A percentile compares a stretch with the other conserved stretches of the same genome.
Conservation (phyloP, 306 rosid genomes). For the Medicago truncatula region DNA sequence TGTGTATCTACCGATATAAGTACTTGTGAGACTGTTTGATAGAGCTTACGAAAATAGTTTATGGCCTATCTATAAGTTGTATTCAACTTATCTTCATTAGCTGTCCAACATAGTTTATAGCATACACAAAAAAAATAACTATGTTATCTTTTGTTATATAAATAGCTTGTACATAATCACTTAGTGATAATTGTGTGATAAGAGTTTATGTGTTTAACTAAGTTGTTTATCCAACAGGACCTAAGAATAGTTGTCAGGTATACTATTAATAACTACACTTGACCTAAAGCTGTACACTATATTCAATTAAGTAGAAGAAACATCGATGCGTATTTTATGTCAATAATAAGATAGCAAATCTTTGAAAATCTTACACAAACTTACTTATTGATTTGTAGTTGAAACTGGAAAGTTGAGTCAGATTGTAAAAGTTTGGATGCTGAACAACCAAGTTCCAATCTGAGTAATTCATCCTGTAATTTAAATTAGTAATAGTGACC, state of each 20-base stretch:
- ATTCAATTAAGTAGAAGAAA: conserved; percentile 4
- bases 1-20: background rate
- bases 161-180: background rate
- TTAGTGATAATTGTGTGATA: background rate
- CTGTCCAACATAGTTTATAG: no score
- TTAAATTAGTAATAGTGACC: conserved; percentile 78
- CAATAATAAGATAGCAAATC: background rate
- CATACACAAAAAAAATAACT: no score
- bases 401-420: conserved; percentile 81
- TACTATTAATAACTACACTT: background rate
- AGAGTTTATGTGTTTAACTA: background rate
- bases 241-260: background rate
- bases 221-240: background rate
- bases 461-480: conserved; percentile 75
- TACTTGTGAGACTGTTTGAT: background rate
- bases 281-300: background rate
- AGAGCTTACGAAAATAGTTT: background rate
- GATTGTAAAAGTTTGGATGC: conserved; percentile 84
- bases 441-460: conserved; percentile 84
- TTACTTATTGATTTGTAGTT: conserved; percentile 74
- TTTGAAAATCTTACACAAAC: conserved; percentile 39
- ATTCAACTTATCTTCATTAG: background rate
- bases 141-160: no score
- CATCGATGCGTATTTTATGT: background rate
- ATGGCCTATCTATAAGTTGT: background rate